Evolutionary conservation across 169 alveolate genomes (phyloP), one percentile per base, ranked within the genome.

Genomic region (Perkinsus marinus): DNA sequence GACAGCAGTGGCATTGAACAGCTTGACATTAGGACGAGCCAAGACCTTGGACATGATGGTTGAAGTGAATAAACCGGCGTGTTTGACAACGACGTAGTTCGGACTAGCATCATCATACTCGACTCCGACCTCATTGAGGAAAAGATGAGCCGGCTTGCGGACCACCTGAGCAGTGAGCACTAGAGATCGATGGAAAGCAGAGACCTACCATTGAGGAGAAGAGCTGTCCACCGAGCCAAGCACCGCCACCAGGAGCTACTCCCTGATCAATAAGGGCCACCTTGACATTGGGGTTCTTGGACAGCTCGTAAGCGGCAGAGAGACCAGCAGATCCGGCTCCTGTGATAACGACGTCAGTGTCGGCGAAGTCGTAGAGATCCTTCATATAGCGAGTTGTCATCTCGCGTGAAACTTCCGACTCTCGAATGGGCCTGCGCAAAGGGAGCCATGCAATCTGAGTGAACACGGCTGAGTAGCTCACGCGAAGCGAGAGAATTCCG

Each of bases 311-410:
- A 47, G 94, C 94, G 38, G 92, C 90, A 47, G 92, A 68, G 36
- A 92, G 91, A n/a, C 94, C 94, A 36, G 94, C 94, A n/a, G 92
- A 90, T 9, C 94, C 94, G 16, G 94, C 92, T 17, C 94, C 94
- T 39, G 91, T 91, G 90, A 92, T 92, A 39, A 91, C 69, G 92
- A 92, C 91, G 41, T 92, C 94, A 22, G 94, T 90, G 91, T 92
- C 94, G 37, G 94, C 94, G 39, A 90, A 90, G 68, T 92, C 92
- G 91, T 68, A 39, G 91, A 92, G 79, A 39, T 92, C 94, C 37
- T 79, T 68, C 91, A 92, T 89, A 92, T 92, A 92, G 91, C 94
- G 94, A 89, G 79, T 43, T 19, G 94, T 92, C 94, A 92, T 92
- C 92, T 92, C 94, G 19, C 94, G 92, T 43, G 91, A 47, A 19